A percentile compares a stretch with the other conserved stretches of the same genome.
Conservation (phyloP, 495 filamentous ascomycete species). For the Corynascus novoguineensis region DNA sequence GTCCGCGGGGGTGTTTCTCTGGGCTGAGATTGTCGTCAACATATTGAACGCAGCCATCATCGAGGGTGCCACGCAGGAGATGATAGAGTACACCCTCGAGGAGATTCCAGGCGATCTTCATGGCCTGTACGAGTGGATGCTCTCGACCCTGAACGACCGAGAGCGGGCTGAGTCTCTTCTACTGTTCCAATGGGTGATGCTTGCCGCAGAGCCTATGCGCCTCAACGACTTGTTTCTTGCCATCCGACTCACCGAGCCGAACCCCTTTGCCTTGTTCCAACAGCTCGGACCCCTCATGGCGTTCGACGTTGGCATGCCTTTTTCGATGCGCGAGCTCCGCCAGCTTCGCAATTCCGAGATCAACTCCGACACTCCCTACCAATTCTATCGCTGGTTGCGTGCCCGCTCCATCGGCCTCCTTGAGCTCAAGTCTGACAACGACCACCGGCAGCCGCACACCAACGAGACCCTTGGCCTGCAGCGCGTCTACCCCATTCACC, state of each 20-base stretch:
- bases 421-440: conserved; percentile 25
- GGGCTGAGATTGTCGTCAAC: conserved; percentile 38
- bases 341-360: conserved; percentile 29
- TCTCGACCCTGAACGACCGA: conserved; percentile 28
- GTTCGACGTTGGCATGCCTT: conserved; percentile 24
- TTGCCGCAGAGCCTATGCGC: conserved; percentile 32
- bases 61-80: conserved; percentile 31
- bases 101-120: conserved; percentile 33
- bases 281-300: conserved; percentile 24
- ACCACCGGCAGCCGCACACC: conserved; percentile 3
- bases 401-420: conserved; percentile 36
- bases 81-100: conserved; percentile 32
- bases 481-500: conserved; percentile 30
- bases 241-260: conserved; percentile 26
- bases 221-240: conserved; percentile 35
- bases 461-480: conserved; percentile 32
- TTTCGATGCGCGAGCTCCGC: conserved; percentile 32
- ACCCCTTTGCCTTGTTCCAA: conserved; percentile 15
- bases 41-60: conserved; percentile 36
- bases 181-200: conserved; percentile 38
- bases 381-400: conserved; percentile 35
- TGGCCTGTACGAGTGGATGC: conserved; percentile 38
- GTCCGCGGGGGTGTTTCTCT: conserved; percentile 32
- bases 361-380: conserved; percentile 30
- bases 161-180: conserved; percentile 33